Base-by-base conservation (phyloP, 768 basidiomycete genomes). In the Phlebiopsis gigantea region DNA sequence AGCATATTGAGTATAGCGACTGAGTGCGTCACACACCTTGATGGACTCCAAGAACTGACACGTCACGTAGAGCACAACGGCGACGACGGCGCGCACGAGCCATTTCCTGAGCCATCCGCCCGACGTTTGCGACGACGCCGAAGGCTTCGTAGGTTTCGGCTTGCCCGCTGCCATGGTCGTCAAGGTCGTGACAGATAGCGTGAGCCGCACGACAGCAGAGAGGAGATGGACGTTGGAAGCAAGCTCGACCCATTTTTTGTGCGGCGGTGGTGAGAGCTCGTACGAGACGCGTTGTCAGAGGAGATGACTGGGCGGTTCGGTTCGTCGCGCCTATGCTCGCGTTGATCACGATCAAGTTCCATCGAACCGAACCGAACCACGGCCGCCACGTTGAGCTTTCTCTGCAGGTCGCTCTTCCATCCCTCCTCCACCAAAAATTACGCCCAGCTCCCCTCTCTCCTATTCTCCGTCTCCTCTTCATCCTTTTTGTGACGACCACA, bases 31-130 rank as follows among this genome's bases (percentile, higher is more conserved):
- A 55, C 75, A 28, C 54, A 85, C 87, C 75, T 85, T 87, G 65
- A 88, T 82, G 12, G 72, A 71, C 65, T 89, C 87, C 39, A 88
- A 68, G 73, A 75, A 82, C 19, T 74, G 61, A 48, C 75, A 83
- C 2, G 73, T 61, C 7, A 71, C 71, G 43, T 61, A 66, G n/a
- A 75, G 25, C 4, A 70, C 39, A 25, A 63, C 66, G 1, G 72
- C 31, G 34, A 69, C 22, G 28, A 65, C 56, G 39, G 57, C 65
- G 44, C 73, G 66, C 15, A 60, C 42, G 2, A 68, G 55, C 75
- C 75, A 77, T 57, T 67, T 75, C 55, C 43, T 66, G 46, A 70
- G 62, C 19, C 34, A 43, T 34, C 30, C 54, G 12, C 46, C 47
- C 26, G 26, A 17, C 28, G 47, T 28, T 17, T 48, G 26, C n/a